Evolutionary conservation across 2,329 filamentous ascomycete species (phyloP), one percentile per base, ranked within the genome.

Genomic region (Aureobasidium sp.): DNA sequence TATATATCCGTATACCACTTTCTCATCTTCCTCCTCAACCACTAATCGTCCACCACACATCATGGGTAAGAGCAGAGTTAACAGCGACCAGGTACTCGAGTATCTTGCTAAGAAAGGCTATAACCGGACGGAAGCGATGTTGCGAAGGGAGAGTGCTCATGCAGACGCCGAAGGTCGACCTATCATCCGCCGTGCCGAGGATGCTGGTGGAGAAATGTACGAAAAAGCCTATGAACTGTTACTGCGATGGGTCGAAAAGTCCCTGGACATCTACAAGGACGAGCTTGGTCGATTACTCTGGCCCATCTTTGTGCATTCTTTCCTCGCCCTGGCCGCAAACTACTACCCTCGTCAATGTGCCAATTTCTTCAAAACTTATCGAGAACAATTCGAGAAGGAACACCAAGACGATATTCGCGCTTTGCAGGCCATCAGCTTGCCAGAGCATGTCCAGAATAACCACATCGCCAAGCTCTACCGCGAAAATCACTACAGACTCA

Each of bases 31-130:
- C 3, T 17, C n/a, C 13, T 20, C 8, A 20, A 20, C 10, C 46
- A 48, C 41, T 26, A 26, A 42, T 32, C 26, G 20, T 15, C 23
- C 36, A 55, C 9, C 20, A 37, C 48, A 4, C 6, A 44, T 46
- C 53, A 57, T 57, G 53, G 13, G 7, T 20, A 20, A 20, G 20
- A 20, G 20, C 27, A 37, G 5, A 15, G 12, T 15, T 69, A 47
- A 68, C 61, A 15, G 64, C 69, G 39, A 68, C 10, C 70, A 89
- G 86, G 87, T 99, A 3, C 92, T 96, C 9, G 94, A 99, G 69
- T 99, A 99, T 74, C 81, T 99, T 0, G 85, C 91, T 2, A 99
- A 99, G 74, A 92, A 97, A 67, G 94, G 94, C 0, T 99, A 97
- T 75, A 91, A 87, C 60, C 84, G 89, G 27, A 97, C 94, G 0